A percentile compares a stretch with the other conserved stretches of the same genome.
Conservation (phyloP, 768 basidiomycete species). For the Suillus tomentosus region DNA sequence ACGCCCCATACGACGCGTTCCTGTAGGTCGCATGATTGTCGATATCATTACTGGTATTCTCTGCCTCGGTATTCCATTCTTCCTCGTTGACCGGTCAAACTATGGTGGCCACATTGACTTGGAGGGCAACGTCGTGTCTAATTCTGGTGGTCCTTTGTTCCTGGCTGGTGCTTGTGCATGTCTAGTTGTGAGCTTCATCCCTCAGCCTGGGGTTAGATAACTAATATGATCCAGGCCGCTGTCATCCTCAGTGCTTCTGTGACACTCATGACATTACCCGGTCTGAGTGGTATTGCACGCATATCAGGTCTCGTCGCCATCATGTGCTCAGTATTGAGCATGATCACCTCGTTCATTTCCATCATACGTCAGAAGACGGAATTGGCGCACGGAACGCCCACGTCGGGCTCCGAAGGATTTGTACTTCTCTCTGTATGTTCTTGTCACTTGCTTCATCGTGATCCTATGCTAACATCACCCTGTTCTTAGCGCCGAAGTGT, state of each 20-base stretch:
- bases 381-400: constrained; percentile 50
- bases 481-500: constrained; percentile 50
- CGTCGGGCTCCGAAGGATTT: constrained; percentile 53
- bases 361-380: constrained; percentile 72
- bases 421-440: constrained; percentile 51
- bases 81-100: constrained; percentile 59
- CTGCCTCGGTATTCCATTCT: constrained; percentile 78
- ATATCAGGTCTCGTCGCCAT: constrained; percentile 68
- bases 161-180: constrained; percentile 66
- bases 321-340: constrained; percentile 66
- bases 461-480: not conserved
- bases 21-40: constrained; percentile 50
- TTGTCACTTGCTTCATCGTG: constrained; percentile 7
- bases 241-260: constrained; percentile 80
- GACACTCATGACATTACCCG: constrained; percentile 79
- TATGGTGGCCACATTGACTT: constrained; percentile 55
- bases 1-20: constrained; percentile 28
- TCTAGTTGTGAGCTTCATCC: constrained; percentile 52
- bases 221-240: constrained; percentile 57
- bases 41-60: constrained; percentile 64
- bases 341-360: constrained; percentile 68
- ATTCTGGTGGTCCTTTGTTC: constrained; percentile 57
- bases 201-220: not conserved
- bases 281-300: constrained; percentile 63
- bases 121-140: constrained; percentile 50